Conservation (phyloP, 2,329 filamentous ascomycete species). For the Aotearoamyces nothofagi region DNA sequence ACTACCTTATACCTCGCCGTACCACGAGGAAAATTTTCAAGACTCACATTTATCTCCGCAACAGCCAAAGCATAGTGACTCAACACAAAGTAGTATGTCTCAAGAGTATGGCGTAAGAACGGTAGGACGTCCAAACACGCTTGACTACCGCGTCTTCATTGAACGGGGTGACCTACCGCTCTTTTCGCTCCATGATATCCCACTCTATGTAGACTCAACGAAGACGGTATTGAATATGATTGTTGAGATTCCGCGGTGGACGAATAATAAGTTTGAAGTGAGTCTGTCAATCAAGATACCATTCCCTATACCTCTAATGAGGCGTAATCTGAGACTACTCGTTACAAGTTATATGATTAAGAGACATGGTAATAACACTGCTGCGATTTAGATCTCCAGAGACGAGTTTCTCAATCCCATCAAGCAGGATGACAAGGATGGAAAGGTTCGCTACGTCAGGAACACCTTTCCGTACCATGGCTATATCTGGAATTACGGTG, state of each 20-base stretch:
- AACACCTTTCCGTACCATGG: slow-evolving; percentile 28
- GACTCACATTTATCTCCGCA: too few relatives aligned
- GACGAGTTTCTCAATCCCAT: slow-evolving; percentile 26
- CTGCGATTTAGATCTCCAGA: too few relatives aligned
- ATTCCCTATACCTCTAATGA: too few relatives aligned
- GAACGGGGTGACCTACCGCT: neutral
- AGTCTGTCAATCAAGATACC: slow-evolving; percentile 7
- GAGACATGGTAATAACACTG: slow-evolving; percentile 2
- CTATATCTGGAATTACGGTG: slow-evolving; percentile 27
- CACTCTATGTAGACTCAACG: slow-evolving; percentile 21
- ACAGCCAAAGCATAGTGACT: too few relatives aligned
- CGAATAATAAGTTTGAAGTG: slow-evolving; percentile 15
- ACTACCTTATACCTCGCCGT: too few relatives aligned
- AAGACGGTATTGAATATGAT: slow-evolving; percentile 23
- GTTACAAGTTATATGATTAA: too few relatives aligned
- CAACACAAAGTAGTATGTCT: too few relatives aligned
- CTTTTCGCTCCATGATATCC: slow-evolving; percentile 21
- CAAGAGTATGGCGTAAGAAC: too few relatives aligned
- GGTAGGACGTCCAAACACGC: too few relatives aligned
- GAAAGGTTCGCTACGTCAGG: slow-evolving; percentile 23
- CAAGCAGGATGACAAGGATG: slow-evolving; percentile 25
- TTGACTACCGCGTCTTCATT: too few relatives aligned
- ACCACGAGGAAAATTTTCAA: too few relatives aligned
- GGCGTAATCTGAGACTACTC: too few relatives aligned
- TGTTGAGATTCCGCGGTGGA: slow-evolving; percentile 27